Evolutionary conservation across 805 yeast genomes (phyloP).

Genomic region (Candida tallmaniae): DNA sequence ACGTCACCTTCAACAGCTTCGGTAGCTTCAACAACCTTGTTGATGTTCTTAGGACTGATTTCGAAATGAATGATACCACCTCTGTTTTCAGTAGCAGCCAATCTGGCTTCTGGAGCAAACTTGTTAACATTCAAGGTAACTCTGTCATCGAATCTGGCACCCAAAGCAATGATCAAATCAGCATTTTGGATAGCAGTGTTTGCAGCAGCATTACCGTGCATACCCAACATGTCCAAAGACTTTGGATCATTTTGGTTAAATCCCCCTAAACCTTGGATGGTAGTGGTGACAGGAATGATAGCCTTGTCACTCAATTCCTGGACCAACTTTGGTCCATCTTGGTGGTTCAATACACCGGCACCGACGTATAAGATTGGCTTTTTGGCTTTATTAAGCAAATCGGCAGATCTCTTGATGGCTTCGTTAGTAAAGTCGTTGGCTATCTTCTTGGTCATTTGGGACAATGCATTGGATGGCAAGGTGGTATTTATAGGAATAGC

Average conservation of each 20-base stretch:
- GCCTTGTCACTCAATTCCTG: constrained; percentile 88
- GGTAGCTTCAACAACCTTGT: constrained; percentile 94
- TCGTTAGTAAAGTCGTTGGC: constrained; percentile 70
- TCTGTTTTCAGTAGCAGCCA: constrained; percentile 80
- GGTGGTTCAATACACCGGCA: constrained; percentile 77
- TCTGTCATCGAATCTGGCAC: constrained; percentile 98
- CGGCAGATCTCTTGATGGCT: constrained; percentile 73
- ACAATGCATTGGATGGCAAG: constrained; percentile 69
- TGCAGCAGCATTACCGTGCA: constrained; percentile 97
- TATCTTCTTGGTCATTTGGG: constrained; percentile 63
- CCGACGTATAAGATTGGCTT: constrained; percentile 90
- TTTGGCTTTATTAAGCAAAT: constrained; percentile 74
- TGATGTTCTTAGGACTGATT: constrained; percentile 93
- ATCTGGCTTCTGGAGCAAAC: constrained; percentile 91
- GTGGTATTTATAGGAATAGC: constrained; percentile 81
- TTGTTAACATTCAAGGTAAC: constrained; percentile 82
- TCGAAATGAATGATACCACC: constrained; percentile 98
- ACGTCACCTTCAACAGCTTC: constrained; percentile 98
- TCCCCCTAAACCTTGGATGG: constrained; percentile 90
- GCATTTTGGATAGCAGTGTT: constrained; percentile 92
- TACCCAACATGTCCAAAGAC: constrained; percentile 93
- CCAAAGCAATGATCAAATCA: constrained; percentile 88
- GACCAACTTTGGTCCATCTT: constrained; percentile 73
- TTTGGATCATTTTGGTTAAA: constrained; percentile 89
- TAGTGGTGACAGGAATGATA: constrained; percentile 92